Base-by-base conservation (phyloP, 257 asterid genomes). In the Solanum sitiens region DNA sequence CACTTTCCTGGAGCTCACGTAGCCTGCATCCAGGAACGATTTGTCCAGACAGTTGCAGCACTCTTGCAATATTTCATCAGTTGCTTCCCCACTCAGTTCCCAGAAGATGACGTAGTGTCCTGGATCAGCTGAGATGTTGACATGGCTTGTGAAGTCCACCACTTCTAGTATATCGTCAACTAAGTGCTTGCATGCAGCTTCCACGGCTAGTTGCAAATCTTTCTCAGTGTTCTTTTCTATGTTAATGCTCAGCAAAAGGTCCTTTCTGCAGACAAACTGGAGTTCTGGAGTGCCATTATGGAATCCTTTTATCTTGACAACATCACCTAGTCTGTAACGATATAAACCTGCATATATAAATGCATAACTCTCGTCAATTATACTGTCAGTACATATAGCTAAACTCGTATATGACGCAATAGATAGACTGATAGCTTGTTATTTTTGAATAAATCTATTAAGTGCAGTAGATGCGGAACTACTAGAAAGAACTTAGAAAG, bases 201-300 rank as follows among this genome's bases (percentile, higher is more conserved):
- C 99, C 5, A 97, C 99, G 0, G 98, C 93, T 59, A 94, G 42
- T 88, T 97, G 99, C 15, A 97, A 87, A 47, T 97, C 98, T 90
- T 96, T 97, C 92, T 97, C 99, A 0, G 98, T 96, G 92, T 94
- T 97, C 89, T 97, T 97, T 95, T 97, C 99, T 11, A 97, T 96
- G 94, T 97, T 97, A 85, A 97, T 87, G 9, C 93, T 91, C 45
- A 97, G 98, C 5, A 95, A 94, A 65, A 97, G 99, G 88, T 93
- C 96, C 53, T 94, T 91, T 86, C 99, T 74, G 93, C 99, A 96
- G 8, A 96, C 68, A 89, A 95, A 95, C 53, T 95, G 96, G 72
- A 97, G 96, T 91, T 93, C 95, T 1, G 99, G 99, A 13, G 98
- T 95, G 20, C 92, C 83, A 92, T 95, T 95, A 91, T 94, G 94